phyloP scores from a whole-genome alignment of 177 flowering plant species.

The Telopea speciosissima region DNA sequence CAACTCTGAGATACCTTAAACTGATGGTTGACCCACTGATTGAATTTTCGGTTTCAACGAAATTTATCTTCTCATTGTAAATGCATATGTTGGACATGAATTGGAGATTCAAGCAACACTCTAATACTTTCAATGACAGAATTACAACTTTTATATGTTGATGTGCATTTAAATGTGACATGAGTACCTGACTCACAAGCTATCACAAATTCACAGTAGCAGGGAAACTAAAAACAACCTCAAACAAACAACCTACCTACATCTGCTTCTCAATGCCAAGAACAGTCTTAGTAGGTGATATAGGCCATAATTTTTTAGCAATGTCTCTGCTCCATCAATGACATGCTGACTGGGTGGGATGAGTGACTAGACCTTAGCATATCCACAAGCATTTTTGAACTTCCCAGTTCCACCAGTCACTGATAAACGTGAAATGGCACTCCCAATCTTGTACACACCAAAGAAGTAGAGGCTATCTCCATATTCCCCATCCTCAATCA shows the following conservation, averaged over 20 bases:
- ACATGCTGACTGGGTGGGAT: conserved; percentile 60
- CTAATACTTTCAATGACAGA: not conserved
- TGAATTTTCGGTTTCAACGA: too few species aligned
- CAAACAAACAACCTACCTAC: conserved; percentile 9
- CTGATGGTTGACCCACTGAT: too few species aligned
- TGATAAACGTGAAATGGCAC: conserved; percentile 50
- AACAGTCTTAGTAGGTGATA: conserved; percentile 38
- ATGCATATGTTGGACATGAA: too few species aligned
- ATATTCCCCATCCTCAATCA: conserved; percentile 83
- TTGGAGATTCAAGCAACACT: too few species aligned
- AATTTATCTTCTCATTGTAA: too few species aligned
- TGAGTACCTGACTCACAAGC: not conserved
- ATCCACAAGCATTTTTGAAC: conserved; percentile 65
- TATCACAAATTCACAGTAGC: not conserved
- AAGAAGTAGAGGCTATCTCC: conserved; percentile 72
- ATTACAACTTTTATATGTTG: not conserved
- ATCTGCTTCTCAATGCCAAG: not conserved
- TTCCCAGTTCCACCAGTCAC: conserved; percentile 83
- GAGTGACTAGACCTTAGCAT: conserved; percentile 66
- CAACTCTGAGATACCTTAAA: too few species aligned
- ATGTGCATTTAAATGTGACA: not conserved
- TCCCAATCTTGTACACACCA: conserved; percentile 61
- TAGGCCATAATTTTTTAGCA: conserved; percentile 59
- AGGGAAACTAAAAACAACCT: not conserved
- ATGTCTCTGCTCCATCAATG: conserved; percentile 50